Evolutionary conservation across 257 asterid species (phyloP), one percentile per base, ranked within the genome.

Genomic region (Jasminum sambac): DNA sequence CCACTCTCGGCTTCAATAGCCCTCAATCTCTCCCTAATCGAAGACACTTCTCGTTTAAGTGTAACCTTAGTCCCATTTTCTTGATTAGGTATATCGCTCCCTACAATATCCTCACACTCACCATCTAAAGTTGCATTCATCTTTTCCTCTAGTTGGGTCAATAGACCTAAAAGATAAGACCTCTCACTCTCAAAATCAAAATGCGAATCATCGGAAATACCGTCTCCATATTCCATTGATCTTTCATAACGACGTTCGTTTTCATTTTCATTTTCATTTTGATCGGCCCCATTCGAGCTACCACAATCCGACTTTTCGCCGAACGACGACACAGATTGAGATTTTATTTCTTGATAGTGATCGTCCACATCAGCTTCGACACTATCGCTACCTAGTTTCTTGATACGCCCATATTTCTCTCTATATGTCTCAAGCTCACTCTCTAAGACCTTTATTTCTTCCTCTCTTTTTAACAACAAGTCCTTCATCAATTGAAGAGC

Each of bases 1-100:
- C 84, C 91, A 75, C 89, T 88, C 34, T 94, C 99, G 4, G 91
- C 96, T 82, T 94, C 99, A 12, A 94, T 71, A n/a, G 80, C 92
- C 68, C 87, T 82, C 74, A 94, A 69, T 40, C 93, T 85, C 70
- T 89, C 93, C 82, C 85, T 82, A 36, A 94, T 70, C 63, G 77
- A 8, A 0, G 85, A 82, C 25, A 94, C 70, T 66, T 92, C 98
- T 79, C 89, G 83, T 64, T 86, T 75, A 44, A 93, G 86, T 23
- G 62, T 66, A 0, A 58, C 81, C 81, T 74, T 80, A 25, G 46
- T 78, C 37, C 73, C 79, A 43, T 78, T 77, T 41, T 72, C 81
- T 14, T 68, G 67, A 21, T 59, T 64, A 66, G 64, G 80, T 36
- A 42, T 16, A 41, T 67, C 72, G 21, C 77, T 0, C 66, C 65